Percentiles rank a stretch among this genome's conserved stretches.
phyloP scores from a whole-genome alignment of 768 basidiomycete genomes.

The Phlebiopsis flavidoalba region DNA sequence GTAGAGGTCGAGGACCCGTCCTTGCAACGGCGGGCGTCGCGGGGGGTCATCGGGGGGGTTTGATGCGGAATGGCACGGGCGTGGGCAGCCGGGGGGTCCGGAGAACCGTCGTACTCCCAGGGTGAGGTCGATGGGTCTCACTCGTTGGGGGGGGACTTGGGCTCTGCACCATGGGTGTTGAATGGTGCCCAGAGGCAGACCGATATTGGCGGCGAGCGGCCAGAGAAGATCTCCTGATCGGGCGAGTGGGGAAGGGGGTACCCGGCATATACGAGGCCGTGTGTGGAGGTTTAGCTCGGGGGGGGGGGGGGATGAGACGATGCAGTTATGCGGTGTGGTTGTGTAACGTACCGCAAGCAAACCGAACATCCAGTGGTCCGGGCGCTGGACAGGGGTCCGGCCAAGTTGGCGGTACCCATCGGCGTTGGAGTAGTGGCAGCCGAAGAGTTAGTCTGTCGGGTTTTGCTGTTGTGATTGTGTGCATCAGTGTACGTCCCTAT shows the following conservation, averaged over 20 bases:
- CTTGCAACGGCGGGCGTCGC: slow-evolving; percentile 14
- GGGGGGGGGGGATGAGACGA: no score
- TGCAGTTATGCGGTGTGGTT: no score
- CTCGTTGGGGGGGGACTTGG: slow-evolving; percentile 35
- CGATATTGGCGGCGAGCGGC: slow-evolving; percentile 38
- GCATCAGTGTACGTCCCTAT: no score
- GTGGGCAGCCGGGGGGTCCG: no score
- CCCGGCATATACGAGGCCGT: slow-evolving; percentile 32
- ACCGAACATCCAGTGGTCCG: slow-evolving; percentile 49
- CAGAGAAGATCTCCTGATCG: slow-evolving; percentile 39
- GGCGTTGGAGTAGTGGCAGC: slow-evolving; percentile 30
- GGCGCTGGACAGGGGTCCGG: slow-evolving; percentile 33
- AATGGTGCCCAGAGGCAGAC: slow-evolving; percentile 46
- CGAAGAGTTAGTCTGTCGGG: slow-evolving; percentile 40
- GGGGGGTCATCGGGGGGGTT: slow-evolving; percentile 12
- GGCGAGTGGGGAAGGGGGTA: slow-evolving; percentile 38
- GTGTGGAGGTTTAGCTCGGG: background rate
- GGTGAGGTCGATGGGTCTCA: slow-evolving; percentile 38
- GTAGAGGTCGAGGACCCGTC: background rate
- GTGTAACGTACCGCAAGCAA: slow-evolving; percentile 36
- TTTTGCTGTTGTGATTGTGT: no score
- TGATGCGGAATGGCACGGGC: slow-evolving; percentile 36
- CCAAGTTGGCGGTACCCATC: slow-evolving; percentile 39
- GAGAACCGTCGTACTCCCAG: slow-evolving; percentile 45
- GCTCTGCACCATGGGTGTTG: slow-evolving; percentile 32